Conservation (phyloP, 306 rosid genomes). For the Neltuma alba region DNA sequence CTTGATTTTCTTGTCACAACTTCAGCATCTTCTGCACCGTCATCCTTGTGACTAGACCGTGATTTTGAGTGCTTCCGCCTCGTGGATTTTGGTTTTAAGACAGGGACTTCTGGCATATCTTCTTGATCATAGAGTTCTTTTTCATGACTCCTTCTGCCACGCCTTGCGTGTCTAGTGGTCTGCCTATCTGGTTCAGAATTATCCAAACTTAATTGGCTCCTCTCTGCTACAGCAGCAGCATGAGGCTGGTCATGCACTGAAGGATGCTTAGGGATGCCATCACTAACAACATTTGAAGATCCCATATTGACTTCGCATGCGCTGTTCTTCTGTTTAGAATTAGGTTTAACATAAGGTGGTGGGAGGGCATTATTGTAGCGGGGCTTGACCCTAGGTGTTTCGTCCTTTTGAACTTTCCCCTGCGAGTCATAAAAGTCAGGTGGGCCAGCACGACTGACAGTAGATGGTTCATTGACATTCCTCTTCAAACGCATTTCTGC, state of each 20-base stretch:
- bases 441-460: conserved; percentile 40
- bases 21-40: conserved; percentile 50
- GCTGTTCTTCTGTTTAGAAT: conserved; percentile 55
- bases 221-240: conserved; percentile 41
- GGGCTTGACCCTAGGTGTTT: conserved; percentile 56
- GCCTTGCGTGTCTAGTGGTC: conserved; percentile 45
- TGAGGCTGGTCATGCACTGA: conserved; percentile 46
- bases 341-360: conserved; percentile 84
- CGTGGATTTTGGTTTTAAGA: conserved; percentile 64
- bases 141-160: conserved; percentile 46
- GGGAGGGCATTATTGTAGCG: conserved; percentile 60
- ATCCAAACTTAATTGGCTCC: conserved; percentile 49
- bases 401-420: conserved; percentile 54
- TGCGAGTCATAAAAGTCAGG: conserved; percentile 38
- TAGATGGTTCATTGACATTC: conserved; percentile 46
- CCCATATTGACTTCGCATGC: conserved; percentile 36
- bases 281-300: conserved; percentile 36
- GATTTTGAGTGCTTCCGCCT: conserved; percentile 77
- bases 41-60: conserved; percentile 46
- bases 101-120: conserved; percentile 44
- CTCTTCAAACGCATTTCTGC: conserved; percentile 44
- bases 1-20: conserved; percentile 58
- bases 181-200: conserved; percentile 55
- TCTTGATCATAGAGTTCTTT: conserved; percentile 42
- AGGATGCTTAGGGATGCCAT: conserved; percentile 43